Conservation (phyloP, 1,139 yeast genomes). For the Kluyveromyces sp. region DNA sequence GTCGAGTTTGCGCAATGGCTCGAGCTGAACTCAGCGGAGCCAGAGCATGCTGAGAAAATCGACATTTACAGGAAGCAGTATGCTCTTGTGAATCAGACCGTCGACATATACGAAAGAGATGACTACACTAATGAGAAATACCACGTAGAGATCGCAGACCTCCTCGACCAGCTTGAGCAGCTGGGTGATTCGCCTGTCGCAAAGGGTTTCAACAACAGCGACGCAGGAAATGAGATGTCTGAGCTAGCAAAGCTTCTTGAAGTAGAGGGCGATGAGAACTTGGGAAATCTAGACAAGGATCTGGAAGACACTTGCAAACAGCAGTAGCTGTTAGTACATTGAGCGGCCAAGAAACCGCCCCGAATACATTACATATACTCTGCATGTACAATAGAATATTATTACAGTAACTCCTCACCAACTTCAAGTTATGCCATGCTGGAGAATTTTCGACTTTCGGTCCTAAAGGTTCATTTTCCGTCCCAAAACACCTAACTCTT, state of each 20-base stretch:
- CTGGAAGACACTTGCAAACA: constrained; percentile 37
- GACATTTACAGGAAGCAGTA: constrained; percentile 49
- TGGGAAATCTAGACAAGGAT: constrained; percentile 34
- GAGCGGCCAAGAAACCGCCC: too few relatives aligned
- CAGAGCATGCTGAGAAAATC: constrained; percentile 43
- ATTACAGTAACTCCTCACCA: too few relatives aligned
- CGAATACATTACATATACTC: too few relatives aligned
- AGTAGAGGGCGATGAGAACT: constrained; percentile 37
- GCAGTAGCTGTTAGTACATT: constrained; percentile 15
- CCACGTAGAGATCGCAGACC: constrained; percentile 47
- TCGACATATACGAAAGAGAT: constrained; percentile 50
- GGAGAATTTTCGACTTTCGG: too few relatives aligned
- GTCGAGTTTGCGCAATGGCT: constrained; percentile 45
- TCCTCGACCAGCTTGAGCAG: constrained; percentile 67
- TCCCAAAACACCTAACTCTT: too few relatives aligned
- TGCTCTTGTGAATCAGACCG: constrained; percentile 45
- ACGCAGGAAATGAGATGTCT: constrained; percentile 15
- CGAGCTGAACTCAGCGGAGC: constrained; percentile 37
- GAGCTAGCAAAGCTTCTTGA: constrained; percentile 23
- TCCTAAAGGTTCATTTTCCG: too few relatives aligned
- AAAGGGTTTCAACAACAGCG: constrained; percentile 19
- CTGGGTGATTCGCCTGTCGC: constrained; percentile 79
- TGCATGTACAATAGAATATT: not conserved
- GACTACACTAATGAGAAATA: constrained; percentile 49
- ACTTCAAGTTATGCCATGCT: too few relatives aligned